These are phyloP conservation scores for Fagopyrum homotropicum DNA, from an alignment of 148 eudicot genomes.

Conservation along the genomic window DNA sequence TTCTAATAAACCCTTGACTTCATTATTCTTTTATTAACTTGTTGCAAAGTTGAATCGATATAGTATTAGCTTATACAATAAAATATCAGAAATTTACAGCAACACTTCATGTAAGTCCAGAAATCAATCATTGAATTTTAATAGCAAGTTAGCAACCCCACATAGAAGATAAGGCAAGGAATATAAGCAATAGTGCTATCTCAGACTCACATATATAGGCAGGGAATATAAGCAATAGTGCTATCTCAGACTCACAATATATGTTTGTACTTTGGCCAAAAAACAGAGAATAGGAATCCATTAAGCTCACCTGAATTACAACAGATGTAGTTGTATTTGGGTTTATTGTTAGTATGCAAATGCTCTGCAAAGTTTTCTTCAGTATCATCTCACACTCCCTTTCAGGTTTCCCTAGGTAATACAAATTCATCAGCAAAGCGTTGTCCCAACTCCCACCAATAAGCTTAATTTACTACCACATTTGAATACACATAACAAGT, in stretches of 20 bases:
- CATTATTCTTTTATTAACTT: background rate
- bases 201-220: no score
- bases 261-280: background rate
- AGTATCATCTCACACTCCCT: no score
- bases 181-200: no score
- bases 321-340: constrained; percentile 88
- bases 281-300: background rate
- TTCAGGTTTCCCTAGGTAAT: no score
- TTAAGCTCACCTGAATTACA: constrained; percentile 56
- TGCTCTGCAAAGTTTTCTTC: no score
- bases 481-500: no score
- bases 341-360: background rate
- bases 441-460: no score
- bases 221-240: background rate
- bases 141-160: no score
- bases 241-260: background rate
- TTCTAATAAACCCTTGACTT: background rate
- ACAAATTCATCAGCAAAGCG: no score
- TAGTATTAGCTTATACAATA: background rate
- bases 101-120: background rate
- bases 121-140: no score
- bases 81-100: background rate
- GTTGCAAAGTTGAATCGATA: background rate
- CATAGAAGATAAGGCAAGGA: no score
- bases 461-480: no score